Evolutionary conservation across 2,329 filamentous ascomycete species (phyloP).

Genomic region (Dactylonectria macrodidyma): DNA sequence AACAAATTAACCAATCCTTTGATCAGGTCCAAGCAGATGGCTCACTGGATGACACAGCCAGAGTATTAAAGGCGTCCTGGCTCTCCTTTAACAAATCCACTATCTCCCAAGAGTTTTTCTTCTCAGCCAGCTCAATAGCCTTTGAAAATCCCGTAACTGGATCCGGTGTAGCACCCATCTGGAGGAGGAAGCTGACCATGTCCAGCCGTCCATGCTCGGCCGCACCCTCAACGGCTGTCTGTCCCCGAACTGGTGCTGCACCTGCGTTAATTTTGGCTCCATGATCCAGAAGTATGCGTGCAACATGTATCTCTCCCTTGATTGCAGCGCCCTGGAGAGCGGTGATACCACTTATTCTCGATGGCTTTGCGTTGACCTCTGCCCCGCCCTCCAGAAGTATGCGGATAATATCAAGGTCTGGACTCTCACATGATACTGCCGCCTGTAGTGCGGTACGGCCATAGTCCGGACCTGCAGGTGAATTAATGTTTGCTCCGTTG

Average conservation of each 20-base stretch:
- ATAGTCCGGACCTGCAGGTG: too few relatives aligned
- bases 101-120: neutral
- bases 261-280: neutral
- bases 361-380: neutral
- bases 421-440: neutral
- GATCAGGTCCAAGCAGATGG: neutral
- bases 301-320: neutral
- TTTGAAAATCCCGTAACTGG: neutral
- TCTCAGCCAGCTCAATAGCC: conserved; percentile 7
- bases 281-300: neutral
- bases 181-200: conserved; percentile 13
- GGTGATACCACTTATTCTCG: neutral
- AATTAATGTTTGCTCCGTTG: too few relatives aligned
- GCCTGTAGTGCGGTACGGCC: too few relatives aligned
- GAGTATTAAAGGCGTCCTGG: neutral
- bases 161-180: neutral
- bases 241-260: neutral
- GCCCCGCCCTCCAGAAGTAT: neutral
- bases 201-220: conserved; percentile 21
- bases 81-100: neutral
- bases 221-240: conserved; percentile 13
- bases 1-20: neutral
- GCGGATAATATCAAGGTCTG: neutral
- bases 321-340: conserved; percentile 14
- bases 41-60: neutral